Evolutionary conservation across 1,284 basidiomycete species (phyloP).

Genomic region (Irpex sp.): DNA sequence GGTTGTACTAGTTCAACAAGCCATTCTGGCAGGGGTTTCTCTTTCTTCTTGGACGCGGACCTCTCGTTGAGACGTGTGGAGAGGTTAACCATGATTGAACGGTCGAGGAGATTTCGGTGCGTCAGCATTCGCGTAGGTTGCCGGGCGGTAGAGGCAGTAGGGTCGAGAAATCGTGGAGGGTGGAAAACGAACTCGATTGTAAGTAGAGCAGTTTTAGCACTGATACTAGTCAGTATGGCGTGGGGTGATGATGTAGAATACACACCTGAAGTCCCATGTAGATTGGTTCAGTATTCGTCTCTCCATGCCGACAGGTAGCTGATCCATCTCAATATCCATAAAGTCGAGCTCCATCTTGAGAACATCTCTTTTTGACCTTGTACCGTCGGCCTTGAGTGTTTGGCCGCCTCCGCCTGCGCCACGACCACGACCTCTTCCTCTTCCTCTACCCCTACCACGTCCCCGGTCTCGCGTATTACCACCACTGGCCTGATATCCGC

Average conservation of each 20-base stretch:
- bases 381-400: constrained; percentile 12
- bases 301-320: constrained; percentile 82
- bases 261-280: constrained; percentile 74
- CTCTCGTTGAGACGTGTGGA: constrained; percentile 39
- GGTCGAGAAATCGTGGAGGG: constrained; percentile 39
- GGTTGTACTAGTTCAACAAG: constrained; percentile 44
- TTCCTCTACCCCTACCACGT: constrained; percentile 17
- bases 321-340: constrained; percentile 65
- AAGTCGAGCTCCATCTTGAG: constrained; percentile 62
- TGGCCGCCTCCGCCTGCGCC: constrained; percentile 14
- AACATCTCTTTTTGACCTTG: constrained; percentile 51
- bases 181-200: constrained; percentile 70
- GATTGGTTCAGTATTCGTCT: constrained; percentile 71
- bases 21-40: constrained; percentile 47
- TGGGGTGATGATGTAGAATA: constrained; percentile 16
- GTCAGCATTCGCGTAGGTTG: constrained; percentile 48
- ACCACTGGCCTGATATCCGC: constrained; percentile 34
- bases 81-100: constrained; percentile 45
- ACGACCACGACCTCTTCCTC: constrained; percentile 21
- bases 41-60: constrained; percentile 34
- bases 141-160: constrained; percentile 30
- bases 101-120: constrained; percentile 53
- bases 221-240: constrained; percentile 22
- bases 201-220: constrained; percentile 61
- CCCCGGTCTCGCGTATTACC: constrained; percentile 13